Conservation (phyloP, 805 yeast genomes). For the Nakazawaea molendinolei region DNA sequence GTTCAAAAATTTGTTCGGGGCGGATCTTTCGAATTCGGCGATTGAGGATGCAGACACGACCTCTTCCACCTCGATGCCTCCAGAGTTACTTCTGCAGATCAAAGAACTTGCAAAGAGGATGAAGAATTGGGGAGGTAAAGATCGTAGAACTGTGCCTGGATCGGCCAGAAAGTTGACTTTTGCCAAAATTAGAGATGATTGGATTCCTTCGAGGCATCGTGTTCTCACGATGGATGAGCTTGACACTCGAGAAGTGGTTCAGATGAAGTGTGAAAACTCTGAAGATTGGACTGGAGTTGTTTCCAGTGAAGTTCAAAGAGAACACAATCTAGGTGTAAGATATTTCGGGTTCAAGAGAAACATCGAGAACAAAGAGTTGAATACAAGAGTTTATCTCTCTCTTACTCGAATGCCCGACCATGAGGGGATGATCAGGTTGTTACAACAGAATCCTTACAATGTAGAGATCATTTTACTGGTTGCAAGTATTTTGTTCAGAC, state of each 20-base stretch:
- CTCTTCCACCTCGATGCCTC: conserved; percentile 62
- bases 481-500: conserved; percentile 65
- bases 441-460: conserved; percentile 65
- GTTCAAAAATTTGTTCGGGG: conserved; percentile 60
- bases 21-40: conserved; percentile 53
- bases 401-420: conserved; percentile 75
- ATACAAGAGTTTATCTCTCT: conserved; percentile 51
- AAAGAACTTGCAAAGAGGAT: conserved; percentile 51
- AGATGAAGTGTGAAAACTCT: conserved; percentile 23
- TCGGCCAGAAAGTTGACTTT: conserved; percentile 58
- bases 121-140: conserved; percentile 83
- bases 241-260: conserved; percentile 22
- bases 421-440: conserved; percentile 54
- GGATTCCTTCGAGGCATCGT: conserved; percentile 65
- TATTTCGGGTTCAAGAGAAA: conserved; percentile 46
- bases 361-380: conserved; percentile 27
- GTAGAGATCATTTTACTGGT: conserved; percentile 74
- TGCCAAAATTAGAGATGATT: conserved; percentile 72
- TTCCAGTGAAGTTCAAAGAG: conserved; percentile 29
- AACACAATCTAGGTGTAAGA: conserved; percentile 38
- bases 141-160: conserved; percentile 69
- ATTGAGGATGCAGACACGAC: conserved; percentile 72
- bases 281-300: conserved; percentile 47
- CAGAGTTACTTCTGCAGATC: conserved; percentile 60
- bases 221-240: conserved; percentile 58